These are phyloP conservation scores for Arthrocladium fulminans DNA, from an alignment of 2,329 filamentous ascomycete species.

Conservation along the genomic window DNA sequence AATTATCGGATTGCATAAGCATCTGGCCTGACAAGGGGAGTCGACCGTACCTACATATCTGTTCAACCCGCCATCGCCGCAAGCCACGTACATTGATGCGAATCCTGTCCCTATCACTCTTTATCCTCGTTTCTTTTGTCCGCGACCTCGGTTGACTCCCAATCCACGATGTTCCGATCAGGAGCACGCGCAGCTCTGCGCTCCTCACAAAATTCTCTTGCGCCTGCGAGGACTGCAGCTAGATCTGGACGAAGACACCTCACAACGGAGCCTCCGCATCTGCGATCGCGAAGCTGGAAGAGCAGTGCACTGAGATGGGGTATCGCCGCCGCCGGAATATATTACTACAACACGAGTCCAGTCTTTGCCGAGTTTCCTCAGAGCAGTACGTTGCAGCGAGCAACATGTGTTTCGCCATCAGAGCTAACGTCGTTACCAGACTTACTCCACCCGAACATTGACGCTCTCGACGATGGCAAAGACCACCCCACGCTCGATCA, in stretches of 20 bases:
- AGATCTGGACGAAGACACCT: slow-evolving; percentile 37
- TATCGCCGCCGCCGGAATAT: slow-evolving; percentile 65
- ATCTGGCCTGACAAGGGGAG: background rate
- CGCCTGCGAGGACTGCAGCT: slow-evolving; percentile 1
- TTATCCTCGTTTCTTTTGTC: background rate
- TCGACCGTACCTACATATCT: background rate
- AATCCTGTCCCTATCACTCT: background rate
- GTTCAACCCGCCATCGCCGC: background rate
- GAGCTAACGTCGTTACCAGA: slow-evolving; percentile 12
- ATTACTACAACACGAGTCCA: slow-evolving; percentile 88
- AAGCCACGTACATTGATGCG: background rate
- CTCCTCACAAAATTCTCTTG: slow-evolving; percentile 1
- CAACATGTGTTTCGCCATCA: background rate
- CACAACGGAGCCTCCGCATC: slow-evolving; percentile 50
- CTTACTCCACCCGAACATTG: slow-evolving; percentile 22
- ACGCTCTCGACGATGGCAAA: slow-evolving; percentile 12
- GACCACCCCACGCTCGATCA: slow-evolving; percentile 17
- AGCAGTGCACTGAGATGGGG: slow-evolving; percentile 64
- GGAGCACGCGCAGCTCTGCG: slow-evolving; percentile 7
- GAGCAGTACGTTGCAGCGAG: slow-evolving; percentile 48
- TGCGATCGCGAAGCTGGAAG: slow-evolving; percentile 74
- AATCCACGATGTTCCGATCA: slow-evolving; percentile 3
- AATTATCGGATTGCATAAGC: slow-evolving; percentile 5
- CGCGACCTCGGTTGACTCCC: background rate
- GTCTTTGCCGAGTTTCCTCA: slow-evolving; percentile 73